Percentiles rank a stretch among this genome's conserved stretches.
These are phyloP conservation scores for Mycena polygramma DNA, from an alignment of 768 basidiomycete genomes.

Conservation along the genomic window DNA sequence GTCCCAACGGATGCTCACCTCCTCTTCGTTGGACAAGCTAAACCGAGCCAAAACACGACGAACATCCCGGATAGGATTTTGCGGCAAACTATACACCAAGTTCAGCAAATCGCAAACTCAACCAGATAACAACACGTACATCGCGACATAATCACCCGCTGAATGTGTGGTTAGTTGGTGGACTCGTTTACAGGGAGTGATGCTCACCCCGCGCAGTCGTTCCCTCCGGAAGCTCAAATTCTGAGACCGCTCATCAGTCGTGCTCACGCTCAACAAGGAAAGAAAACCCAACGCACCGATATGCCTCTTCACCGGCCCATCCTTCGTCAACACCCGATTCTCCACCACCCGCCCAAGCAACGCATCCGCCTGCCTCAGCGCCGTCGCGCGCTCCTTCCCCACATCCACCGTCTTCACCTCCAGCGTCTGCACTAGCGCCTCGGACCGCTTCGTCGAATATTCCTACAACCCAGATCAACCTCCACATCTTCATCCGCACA, in stretches of 20 bases:
- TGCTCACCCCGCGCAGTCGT: constrained; percentile 43
- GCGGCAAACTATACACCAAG: constrained; percentile 48
- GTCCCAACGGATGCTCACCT: constrained; percentile 41
- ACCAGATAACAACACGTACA: constrained; percentile 42
- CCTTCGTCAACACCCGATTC: constrained; percentile 53
- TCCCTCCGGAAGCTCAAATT: constrained; percentile 51
- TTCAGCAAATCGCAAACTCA: neutral
- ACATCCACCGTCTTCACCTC: constrained; percentile 47
- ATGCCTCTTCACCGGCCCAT: constrained; percentile 56
- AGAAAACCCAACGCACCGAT: constrained; percentile 46
- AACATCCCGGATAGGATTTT: constrained; percentile 56
- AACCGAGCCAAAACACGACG: constrained; percentile 54
- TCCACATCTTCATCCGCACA: too few species aligned
- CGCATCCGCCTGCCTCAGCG: constrained; percentile 53
- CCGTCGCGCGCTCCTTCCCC: constrained; percentile 48
- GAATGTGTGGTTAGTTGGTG: too few species aligned
- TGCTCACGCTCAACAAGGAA: too few species aligned
- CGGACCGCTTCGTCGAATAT: constrained; percentile 43
- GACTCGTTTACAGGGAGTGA: too few species aligned
- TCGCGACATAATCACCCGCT: constrained; percentile 62
- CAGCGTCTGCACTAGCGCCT: constrained; percentile 34
- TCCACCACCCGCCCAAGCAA: constrained; percentile 54
- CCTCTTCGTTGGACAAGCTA: constrained; percentile 52
- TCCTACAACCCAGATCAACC: too few species aligned
- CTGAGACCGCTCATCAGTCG: constrained; percentile 30